Base-by-base conservation (phyloP, 495 filamentous ascomycete species). In the Annulohypoxylon maeteangense region DNA sequence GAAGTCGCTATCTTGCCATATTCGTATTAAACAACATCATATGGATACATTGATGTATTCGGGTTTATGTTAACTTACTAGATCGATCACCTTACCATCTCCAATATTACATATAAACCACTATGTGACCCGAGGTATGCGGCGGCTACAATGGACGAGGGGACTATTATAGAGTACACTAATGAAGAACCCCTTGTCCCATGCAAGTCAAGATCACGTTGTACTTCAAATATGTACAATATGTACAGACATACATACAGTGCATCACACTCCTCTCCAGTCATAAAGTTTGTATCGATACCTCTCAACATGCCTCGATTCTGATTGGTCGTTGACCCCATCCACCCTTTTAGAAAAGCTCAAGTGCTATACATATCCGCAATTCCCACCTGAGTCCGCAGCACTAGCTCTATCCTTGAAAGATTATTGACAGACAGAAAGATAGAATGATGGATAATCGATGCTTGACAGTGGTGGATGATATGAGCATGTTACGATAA, bases 321-420 rank as follows among this genome's bases (percentile, higher is more conserved):
- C 58, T 22, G n/a, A 68, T 72, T 68, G 64, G 70, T 22, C 27
- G 2, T 36, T 40, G 25, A 20, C 22, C 48, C 45, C 32, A 42
- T 42, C 42, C 18, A 55, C 50, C 25, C 47, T 63, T n/a, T 54
- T 44, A n/a, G n/a, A 47, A 51, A 55, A 64, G 60, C 60, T 60
- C 16, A 18, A 44, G 40, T 44, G 40, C 40, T 44, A 4, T 44
- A 44, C 40, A 54, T 72, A 57, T 64, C 70, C 70, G 55, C 60
- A 48, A 36, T 62, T 45, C 55, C 64, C 65, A 72, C 65, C 47
- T 60, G 36, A 53, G 50, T 25, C 64, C 59, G 63, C 62, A 57
- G 68, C 54, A 64, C 69, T 72, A 40, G 14, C 36, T 55, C 51
- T 60, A 60, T 59, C 44, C 63, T 72, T 72, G 34, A 51, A 45